These are phyloP conservation scores for Calycina herbarum DNA, from an alignment of 2,329 filamentous ascomycete species.

Conservation along the genomic window DNA sequence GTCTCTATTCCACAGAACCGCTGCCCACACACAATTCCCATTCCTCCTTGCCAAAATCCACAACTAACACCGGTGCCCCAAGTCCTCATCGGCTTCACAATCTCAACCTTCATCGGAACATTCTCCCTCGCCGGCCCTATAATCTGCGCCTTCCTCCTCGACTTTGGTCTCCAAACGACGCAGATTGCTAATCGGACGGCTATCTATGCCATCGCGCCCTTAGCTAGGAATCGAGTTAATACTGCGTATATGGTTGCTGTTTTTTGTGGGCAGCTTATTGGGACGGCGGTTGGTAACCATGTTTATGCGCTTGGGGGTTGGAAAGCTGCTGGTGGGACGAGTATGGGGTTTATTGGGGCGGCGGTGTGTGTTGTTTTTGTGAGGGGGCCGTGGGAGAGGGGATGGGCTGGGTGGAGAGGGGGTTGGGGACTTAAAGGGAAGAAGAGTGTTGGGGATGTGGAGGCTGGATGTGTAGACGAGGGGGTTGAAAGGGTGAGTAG, in stretches of 20 bases:
- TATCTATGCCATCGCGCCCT: constrained; percentile 71
- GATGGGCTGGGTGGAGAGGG: constrained; percentile 62
- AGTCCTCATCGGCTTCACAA: constrained; percentile 57
- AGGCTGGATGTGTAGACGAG: constrained; percentile 1
- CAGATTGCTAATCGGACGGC: constrained; percentile 72
- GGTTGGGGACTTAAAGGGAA: constrained; percentile 49
- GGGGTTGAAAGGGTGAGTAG: not conserved
- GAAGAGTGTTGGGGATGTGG: not conserved
- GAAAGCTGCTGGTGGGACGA: constrained; percentile 55
- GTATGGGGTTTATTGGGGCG: constrained; percentile 52
- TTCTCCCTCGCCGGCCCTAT: constrained; percentile 70
- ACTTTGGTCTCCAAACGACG: constrained; percentile 70
- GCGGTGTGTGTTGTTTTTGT: constrained; percentile 48
- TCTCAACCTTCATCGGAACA: constrained; percentile 69
- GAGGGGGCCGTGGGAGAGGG: constrained; percentile 55
- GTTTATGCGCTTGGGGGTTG: constrained; percentile 58
- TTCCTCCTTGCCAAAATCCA: too few species aligned
- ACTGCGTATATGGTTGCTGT: constrained; percentile 78
- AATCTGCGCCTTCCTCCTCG: constrained; percentile 68
- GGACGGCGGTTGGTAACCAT: constrained; percentile 59
- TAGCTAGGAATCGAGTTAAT: constrained; percentile 73
- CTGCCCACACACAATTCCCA: too few species aligned
- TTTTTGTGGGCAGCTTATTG: constrained; percentile 74
- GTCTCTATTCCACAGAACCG: not conserved
- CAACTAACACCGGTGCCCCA: constrained; percentile 23